phyloP scores from a whole-genome alignment of 78 protist genomes.

The Blattamonas nauphoetae region DNA sequence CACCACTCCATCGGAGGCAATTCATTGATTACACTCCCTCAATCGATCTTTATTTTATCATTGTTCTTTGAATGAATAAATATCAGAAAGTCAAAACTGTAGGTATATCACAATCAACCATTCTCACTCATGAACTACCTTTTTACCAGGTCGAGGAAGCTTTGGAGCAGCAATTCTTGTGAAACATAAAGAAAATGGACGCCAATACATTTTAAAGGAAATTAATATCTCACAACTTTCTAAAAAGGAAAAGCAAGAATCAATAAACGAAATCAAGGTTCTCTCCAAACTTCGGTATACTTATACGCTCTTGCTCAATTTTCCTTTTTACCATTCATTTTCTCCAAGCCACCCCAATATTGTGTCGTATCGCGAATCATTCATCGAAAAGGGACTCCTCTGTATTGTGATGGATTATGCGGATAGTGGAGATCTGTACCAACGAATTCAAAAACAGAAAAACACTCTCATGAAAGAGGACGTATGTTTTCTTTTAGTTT shows the following conservation, averaged over 20 bases:
- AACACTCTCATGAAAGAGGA: neutral
- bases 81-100: neutral
- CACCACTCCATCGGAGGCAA: no score
- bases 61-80: neutral
- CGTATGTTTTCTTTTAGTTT: neutral
- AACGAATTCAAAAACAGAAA: neutral
- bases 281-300: neutral
- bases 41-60: neutral
- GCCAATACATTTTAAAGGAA: conserved; percentile 56
- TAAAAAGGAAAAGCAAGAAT: conserved; percentile 22
- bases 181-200: conserved; percentile 6
- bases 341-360: conserved; percentile 37
- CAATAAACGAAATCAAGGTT: conserved; percentile 30
- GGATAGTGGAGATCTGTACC: conserved; percentile 46
- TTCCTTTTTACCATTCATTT: neutral
- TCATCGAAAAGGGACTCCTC: conserved; percentile 39
- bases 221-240: conserved; percentile 41
- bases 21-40: no score
- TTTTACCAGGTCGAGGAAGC: conserved; percentile 49
- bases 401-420: conserved; percentile 80
- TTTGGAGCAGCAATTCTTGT: conserved; percentile 66
- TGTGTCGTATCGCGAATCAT: conserved; percentile 57
- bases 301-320: neutral
- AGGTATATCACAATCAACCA: no score
- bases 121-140: no score